A percentile compares a stretch with the other conserved stretches of the same genome.
Evolutionary conservation across 164 flowering plant species (phyloP).

Genomic region (Tetracentron sinense): DNA sequence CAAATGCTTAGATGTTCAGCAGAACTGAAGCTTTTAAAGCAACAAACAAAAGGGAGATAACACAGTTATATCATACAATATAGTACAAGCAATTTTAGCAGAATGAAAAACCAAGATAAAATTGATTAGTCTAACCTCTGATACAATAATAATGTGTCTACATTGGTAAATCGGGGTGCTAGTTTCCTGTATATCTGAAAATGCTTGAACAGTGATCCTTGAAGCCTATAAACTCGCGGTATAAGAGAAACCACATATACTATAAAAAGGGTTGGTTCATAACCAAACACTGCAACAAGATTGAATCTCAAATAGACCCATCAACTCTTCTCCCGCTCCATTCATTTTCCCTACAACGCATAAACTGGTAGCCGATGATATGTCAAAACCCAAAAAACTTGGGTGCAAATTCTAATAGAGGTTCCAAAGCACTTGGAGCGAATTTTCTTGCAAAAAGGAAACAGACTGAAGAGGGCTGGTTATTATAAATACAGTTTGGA

Average conservation of each 20-base stretch:
- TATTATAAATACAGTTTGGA: conserved; percentile 22
- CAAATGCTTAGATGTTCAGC: no score
- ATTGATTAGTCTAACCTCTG: neutral
- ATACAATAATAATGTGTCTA: neutral
- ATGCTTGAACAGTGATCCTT: neutral
- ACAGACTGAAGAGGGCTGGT: conserved; percentile 14
- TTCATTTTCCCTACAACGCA: neutral
- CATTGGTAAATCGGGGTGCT: neutral
- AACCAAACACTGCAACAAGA: neutral
- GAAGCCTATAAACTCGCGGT: no score
- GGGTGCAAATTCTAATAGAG: conserved; percentile 21
- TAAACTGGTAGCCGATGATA: neutral
- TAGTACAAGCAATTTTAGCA: no score
- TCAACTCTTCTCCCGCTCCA: neutral
- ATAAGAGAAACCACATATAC: neutral
- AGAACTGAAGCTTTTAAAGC: no score
- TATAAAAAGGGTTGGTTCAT: neutral
- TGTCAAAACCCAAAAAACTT: conserved; percentile 17
- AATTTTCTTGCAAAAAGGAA: conserved; percentile 38
- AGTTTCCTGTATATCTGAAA: neutral
- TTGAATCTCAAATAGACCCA: neutral
- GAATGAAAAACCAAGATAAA: neutral
- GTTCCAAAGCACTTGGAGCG: conserved; percentile 21
- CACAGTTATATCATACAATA: no score
- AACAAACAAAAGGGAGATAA: no score